A percentile compares a stretch with the other conserved stretches of the same genome.
Evolutionary conservation across 768 basidiomycete genomes (phyloP).

Genomic region (Albatrellus ellisii): DNA sequence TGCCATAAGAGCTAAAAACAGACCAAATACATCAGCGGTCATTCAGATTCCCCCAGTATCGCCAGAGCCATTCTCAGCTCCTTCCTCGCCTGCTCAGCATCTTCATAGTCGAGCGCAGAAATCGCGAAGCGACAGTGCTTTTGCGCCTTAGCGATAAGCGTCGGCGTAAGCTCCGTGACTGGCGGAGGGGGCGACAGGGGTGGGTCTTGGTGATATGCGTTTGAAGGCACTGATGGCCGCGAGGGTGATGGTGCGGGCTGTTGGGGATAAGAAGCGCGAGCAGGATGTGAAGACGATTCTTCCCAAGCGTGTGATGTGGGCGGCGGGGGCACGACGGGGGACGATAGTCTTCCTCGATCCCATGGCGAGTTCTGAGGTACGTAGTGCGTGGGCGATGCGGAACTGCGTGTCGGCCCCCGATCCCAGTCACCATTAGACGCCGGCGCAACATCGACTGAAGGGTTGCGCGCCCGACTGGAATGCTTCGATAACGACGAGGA

Average conservation of each 20-base stretch:
- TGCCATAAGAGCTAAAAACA: too few relatives aligned
- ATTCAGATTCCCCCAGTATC: conserved; percentile 41
- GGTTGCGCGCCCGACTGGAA: neutral
- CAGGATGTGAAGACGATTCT: neutral
- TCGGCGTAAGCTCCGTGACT: conserved; percentile 41
- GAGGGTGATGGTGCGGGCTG: neutral
- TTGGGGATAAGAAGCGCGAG: neutral
- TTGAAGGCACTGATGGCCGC: too few relatives aligned
- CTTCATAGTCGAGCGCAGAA: conserved; percentile 93
- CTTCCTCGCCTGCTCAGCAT: conserved; percentile 71
- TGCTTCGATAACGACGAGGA: conserved; percentile 4
- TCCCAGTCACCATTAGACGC: neutral
- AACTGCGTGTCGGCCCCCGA: neutral
- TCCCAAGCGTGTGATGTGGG: neutral
- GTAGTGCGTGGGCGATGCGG: conserved; percentile 11
- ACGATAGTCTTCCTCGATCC: conserved; percentile 3
- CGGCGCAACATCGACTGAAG: neutral
- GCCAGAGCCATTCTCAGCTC: conserved; percentile 71
- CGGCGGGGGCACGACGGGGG: conserved; percentile 3
- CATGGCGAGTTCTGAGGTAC: conserved; percentile 8
- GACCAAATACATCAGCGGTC: too few relatives aligned
- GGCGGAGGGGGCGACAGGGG: conserved; percentile 7
- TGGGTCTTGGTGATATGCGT: too few relatives aligned
- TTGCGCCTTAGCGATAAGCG: conserved; percentile 62
- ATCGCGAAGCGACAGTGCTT: conserved; percentile 91